These are phyloP conservation scores for Beauveria bassiana DNA, from an alignment of 2,329 filamentous ascomycete genomes.

Conservation along the genomic window DNA sequence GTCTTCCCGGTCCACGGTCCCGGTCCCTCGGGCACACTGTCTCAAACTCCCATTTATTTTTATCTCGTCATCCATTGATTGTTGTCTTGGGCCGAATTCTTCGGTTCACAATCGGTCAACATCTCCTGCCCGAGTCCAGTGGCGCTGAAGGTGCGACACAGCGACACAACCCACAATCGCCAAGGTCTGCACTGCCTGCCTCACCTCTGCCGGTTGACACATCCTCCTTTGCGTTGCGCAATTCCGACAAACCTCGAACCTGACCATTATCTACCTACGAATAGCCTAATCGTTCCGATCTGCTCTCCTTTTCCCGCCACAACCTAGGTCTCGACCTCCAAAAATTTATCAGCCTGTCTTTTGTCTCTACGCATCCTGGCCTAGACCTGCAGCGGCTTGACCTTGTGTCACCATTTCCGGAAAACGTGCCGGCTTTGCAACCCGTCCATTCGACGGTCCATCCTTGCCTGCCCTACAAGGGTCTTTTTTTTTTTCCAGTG, in stretches of 20 bases:
- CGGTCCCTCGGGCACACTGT: not conserved
- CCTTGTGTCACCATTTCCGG: slow-evolving; percentile 3
- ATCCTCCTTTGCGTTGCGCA: not conserved
- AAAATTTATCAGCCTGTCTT: not conserved
- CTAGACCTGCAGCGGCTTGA: not conserved
- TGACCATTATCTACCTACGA: not conserved
- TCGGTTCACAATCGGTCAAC: not conserved
- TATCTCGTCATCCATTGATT: not conserved
- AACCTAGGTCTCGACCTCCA: not conserved
- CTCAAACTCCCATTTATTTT: slow-evolving; percentile 3
- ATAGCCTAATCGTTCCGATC: not conserved
- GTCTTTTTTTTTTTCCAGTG: not conserved
- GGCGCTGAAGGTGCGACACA: not conserved
- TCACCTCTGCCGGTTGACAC: not conserved
- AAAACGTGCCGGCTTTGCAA: slow-evolving; percentile 4
- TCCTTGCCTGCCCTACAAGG: not conserved
- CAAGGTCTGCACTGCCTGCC: not conserved
- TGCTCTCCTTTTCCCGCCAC: not conserved
- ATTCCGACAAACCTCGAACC: not conserved
- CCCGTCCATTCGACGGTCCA: slow-evolving; percentile 1
- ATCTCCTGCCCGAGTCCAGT: not conserved
- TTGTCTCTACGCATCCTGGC: not conserved
- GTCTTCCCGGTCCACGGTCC: not conserved
- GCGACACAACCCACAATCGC: not conserved
- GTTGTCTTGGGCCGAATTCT: not conserved